Evolutionary conservation across 106 monocot species (phyloP), one percentile per base, ranked within the genome.

Genomic region (Platanthera guangdongensis): DNA sequence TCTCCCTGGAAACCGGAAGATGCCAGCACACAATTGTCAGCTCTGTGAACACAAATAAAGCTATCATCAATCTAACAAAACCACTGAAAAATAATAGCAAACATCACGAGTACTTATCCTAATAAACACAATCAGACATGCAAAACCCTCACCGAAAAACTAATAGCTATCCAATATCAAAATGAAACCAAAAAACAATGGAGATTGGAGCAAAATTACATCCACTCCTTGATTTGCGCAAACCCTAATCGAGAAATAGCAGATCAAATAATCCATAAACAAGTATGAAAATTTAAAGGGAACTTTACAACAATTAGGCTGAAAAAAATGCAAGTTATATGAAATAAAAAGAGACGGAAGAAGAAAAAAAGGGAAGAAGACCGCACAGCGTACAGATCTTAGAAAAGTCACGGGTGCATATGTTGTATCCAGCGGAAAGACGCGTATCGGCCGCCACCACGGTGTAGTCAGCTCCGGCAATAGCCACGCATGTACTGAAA

Each of bases 1-100:
- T 97, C 97, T 63, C 91, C 93, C 75, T 97, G 97, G 78, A 90
- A 97, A 32, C 97, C 97, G 59, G 97, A 97, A 19, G 97, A 94
- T 55, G 97, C 91, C 83, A 97, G 78, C 28, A 94, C 85, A 74
- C 84, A 82, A 81, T 91, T 93, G 9, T 97, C 97, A 0, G 97
- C 89, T 22, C 97, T 97, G 82, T 57, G 85, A 64, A 75, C 16
- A 52, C 11, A 76, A 32, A 49, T 51, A 75, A 25, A 3, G 50
- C 3, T 13, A 71, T 60, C 53, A 79, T 69, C 10, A 72, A 51
- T 10, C 47, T 14, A 47, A 70, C 15, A 13, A 70, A 47, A 47
- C 3, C 25, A n/a, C 45, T 9, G 47, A 47, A 3, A 47, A 47
- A 70, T 70, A 6, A 47, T 25, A 47, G 47, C 9, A 45, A 25